Evolutionary conservation across 1,284 basidiomycete species (phyloP).

Genomic region (Ceratobasidium sp.): DNA sequence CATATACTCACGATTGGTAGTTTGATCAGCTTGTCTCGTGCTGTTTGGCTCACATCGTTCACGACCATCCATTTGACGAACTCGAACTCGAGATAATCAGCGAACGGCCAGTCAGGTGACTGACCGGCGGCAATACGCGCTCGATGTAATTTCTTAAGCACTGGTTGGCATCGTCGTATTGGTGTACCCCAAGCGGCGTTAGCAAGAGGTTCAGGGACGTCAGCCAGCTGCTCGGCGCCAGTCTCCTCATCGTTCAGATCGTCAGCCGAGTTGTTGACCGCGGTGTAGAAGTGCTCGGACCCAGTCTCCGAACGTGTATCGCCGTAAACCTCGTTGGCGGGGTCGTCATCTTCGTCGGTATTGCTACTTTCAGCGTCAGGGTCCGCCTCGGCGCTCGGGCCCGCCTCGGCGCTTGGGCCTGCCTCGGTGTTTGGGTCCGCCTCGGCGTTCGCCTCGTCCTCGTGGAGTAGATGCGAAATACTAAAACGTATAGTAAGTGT

Average conservation of each 20-base stretch:
- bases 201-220: neutral
- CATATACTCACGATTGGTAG: constrained; percentile 1
- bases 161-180: neutral
- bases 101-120: neutral
- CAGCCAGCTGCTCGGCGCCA: no score
- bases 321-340: neutral
- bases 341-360: neutral
- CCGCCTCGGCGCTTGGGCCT: neutral
- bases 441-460: no score
- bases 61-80: constrained; percentile 22
- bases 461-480: neutral
- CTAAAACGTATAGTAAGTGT: neutral
- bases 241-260: neutral
- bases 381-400: neutral
- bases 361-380: neutral
- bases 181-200: neutral
- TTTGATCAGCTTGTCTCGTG: constrained; percentile 2
- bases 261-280: neutral
- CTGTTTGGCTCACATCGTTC: neutral
- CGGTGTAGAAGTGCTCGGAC: constrained; percentile 15
- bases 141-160: neutral
- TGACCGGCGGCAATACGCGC: neutral
- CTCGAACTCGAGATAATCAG: constrained; percentile 13
- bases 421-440: neutral
- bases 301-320: neutral